These are phyloP conservation scores for Vaccinium vitisidaea DNA, from an alignment of 148 eudicot species.

Conservation along the genomic window DNA sequence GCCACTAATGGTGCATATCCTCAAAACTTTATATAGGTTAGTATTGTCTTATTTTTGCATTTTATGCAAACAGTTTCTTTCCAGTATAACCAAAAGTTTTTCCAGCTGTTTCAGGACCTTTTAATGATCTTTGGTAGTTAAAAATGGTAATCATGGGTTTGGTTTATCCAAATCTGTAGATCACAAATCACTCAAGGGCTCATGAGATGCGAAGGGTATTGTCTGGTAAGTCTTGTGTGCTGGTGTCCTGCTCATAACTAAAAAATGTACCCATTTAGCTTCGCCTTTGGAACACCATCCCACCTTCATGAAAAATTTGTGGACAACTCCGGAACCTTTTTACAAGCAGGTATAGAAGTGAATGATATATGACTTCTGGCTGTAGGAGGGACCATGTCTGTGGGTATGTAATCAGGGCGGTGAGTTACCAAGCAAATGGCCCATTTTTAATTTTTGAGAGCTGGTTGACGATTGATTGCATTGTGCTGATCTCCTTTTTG, in stretches of 20 bases:
- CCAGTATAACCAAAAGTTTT: neutral
- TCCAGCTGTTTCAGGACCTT: neutral
- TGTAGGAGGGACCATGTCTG: neutral
- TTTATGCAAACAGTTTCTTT: neutral
- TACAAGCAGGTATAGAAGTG: neutral
- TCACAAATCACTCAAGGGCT: neutral
- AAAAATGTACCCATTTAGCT: neutral
- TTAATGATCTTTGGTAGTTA: neutral
- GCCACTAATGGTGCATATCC: slow-evolving; percentile 9
- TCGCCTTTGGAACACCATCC: neutral
- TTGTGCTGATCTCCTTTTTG: neutral
- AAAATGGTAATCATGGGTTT: neutral
- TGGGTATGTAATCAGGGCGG: neutral
- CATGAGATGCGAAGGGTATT: neutral
- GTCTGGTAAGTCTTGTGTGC: neutral
- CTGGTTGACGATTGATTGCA: neutral
- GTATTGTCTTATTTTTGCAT: neutral
- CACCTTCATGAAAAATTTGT: neutral
- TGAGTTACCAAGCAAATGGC: neutral
- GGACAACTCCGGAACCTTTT: neutral
- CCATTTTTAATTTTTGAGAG: neutral
- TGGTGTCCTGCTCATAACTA: neutral
- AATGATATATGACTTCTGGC: neutral
- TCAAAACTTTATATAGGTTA: neutral
- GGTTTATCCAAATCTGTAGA: neutral